These are phyloP conservation scores for Hypoxylon sp. DNA, from an alignment of 2,329 filamentous ascomycete species.

Conservation along the genomic window DNA sequence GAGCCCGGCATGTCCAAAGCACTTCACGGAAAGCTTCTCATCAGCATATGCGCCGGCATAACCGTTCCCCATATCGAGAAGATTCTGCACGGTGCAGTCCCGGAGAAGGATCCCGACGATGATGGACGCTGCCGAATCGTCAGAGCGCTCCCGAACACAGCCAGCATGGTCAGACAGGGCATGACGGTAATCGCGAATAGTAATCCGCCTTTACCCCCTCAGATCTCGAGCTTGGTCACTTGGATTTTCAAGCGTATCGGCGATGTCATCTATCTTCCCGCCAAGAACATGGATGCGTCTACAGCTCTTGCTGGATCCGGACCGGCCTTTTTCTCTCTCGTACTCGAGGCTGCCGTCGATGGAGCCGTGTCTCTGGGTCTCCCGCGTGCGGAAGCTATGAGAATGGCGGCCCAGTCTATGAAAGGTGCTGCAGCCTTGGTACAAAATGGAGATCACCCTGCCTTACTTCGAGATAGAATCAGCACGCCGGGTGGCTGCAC, in stretches of 20 bases:
- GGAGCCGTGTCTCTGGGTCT: slow-evolving; percentile 82
- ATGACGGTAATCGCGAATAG: slow-evolving; percentile 82
- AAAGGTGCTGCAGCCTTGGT: slow-evolving; percentile 75
- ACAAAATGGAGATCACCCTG: slow-evolving; percentile 76
- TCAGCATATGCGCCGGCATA: slow-evolving; percentile 83
- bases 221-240: slow-evolving; percentile 66
- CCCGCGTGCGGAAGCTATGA: slow-evolving; percentile 74
- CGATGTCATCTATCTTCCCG: slow-evolving; percentile 72
- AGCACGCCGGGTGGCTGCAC: slow-evolving; percentile 80
- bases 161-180: slow-evolving; percentile 77
- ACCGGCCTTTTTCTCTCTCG: slow-evolving; percentile 78
- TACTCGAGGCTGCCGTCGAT: slow-evolving; percentile 79
- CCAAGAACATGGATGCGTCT: slow-evolving; percentile 73
- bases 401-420: slow-evolving; percentile 84
- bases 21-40: slow-evolving; percentile 79
- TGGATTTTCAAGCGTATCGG: slow-evolving; percentile 83
- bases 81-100: slow-evolving; percentile 66
- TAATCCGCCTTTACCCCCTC: slow-evolving; percentile 63
- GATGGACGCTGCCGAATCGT: slow-evolving; percentile 70
- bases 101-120: slow-evolving; percentile 55
- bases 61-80: slow-evolving; percentile 72
- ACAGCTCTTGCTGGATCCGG: slow-evolving; percentile 79
- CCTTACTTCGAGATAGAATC: slow-evolving; percentile 78
- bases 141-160: slow-evolving; percentile 86
- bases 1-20: slow-evolving; percentile 75